phyloP scores from a whole-genome alignment of 2,329 filamentous ascomycete species.

The Elsinoe australis region DNA sequence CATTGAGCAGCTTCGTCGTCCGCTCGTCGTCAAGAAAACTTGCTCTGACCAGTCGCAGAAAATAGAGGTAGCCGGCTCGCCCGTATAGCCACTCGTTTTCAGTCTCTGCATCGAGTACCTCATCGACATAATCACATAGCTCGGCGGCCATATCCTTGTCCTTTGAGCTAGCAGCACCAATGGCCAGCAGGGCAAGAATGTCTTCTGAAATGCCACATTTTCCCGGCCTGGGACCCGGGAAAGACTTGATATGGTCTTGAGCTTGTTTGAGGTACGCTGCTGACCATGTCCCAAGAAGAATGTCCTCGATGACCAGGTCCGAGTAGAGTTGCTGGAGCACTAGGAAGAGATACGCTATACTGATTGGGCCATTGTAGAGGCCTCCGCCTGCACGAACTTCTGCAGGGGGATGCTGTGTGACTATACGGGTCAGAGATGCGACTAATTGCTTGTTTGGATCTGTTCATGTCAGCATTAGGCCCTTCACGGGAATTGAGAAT shows the following conservation, averaged over 20 bases:
- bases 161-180: slow-evolving; percentile 44
- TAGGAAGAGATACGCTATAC: slow-evolving; percentile 44
- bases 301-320: slow-evolving; percentile 40
- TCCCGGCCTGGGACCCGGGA: slow-evolving; percentile 38
- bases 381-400: slow-evolving; percentile 41
- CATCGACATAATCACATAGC: slow-evolving; percentile 43
- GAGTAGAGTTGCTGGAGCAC: slow-evolving; percentile 44
- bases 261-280: slow-evolving; percentile 45
- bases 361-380: slow-evolving; percentile 45
- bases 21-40: slow-evolving; percentile 46
- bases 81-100: slow-evolving; percentile 60
- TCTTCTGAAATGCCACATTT: slow-evolving; percentile 46
- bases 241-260: slow-evolving; percentile 43
- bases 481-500: too few relatives aligned
- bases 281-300: slow-evolving; percentile 42
- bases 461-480: too few relatives aligned
- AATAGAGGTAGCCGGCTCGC: slow-evolving; percentile 59
- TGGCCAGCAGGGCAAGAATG: slow-evolving; percentile 43
- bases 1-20: slow-evolving; percentile 45
- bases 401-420: slow-evolving; percentile 42
- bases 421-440: slow-evolving; percentile 43
- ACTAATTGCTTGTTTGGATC: slow-evolving; percentile 45
- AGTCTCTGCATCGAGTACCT: slow-evolving; percentile 41
- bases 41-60: slow-evolving; percentile 55
- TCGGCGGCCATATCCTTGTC: slow-evolving; percentile 43